Percentiles rank a stretch among this genome's conserved stretches.
These are phyloP conservation scores for Elongisporangium undulatum DNA, from an alignment of 352 stramenopile species.

Conservation along the genomic window DNA sequence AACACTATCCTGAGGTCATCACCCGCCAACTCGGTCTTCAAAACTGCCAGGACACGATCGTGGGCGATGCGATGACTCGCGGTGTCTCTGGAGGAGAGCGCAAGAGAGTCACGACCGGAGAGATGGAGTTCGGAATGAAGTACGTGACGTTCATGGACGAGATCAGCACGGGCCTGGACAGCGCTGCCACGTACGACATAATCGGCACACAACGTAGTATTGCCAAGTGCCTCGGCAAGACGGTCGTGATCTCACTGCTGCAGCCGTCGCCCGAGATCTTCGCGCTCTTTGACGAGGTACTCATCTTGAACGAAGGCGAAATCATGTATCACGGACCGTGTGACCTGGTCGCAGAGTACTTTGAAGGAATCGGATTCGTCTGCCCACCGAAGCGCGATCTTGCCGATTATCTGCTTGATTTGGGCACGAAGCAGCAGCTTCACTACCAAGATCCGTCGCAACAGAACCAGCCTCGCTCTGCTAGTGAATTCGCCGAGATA, in stretches of 20 bases:
- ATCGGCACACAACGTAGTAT: conserved; percentile 54
- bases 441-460: conserved; percentile 20
- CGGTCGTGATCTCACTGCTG: conserved; percentile 50
- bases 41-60: conserved; percentile 44
- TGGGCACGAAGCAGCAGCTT: conserved; percentile 34
- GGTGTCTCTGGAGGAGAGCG: conserved; percentile 62
- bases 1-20: conserved; percentile 28
- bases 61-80: conserved; percentile 41
- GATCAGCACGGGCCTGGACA: conserved; percentile 91
- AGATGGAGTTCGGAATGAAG: conserved; percentile 78
- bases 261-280: conserved; percentile 55
- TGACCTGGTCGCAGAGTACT: conserved; percentile 70
- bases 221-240: conserved; percentile 35
- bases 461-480: conserved; percentile 7
- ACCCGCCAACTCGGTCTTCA: conserved; percentile 25
- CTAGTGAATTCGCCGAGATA: conserved; percentile 18
- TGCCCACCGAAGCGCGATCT: conserved; percentile 63
- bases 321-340: conserved; percentile 69
- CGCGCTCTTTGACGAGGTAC: conserved; percentile 49
- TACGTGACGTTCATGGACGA: conserved; percentile 83
- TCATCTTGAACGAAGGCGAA: conserved; percentile 53
- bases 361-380: conserved; percentile 59
- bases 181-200: conserved; percentile 89
- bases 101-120: conserved; percentile 61
- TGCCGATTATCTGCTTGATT: conserved; percentile 87